These are phyloP conservation scores for Neurospora tetrasperma DNA, from an alignment of 495 filamentous ascomycete species.

Conservation along the genomic window DNA sequence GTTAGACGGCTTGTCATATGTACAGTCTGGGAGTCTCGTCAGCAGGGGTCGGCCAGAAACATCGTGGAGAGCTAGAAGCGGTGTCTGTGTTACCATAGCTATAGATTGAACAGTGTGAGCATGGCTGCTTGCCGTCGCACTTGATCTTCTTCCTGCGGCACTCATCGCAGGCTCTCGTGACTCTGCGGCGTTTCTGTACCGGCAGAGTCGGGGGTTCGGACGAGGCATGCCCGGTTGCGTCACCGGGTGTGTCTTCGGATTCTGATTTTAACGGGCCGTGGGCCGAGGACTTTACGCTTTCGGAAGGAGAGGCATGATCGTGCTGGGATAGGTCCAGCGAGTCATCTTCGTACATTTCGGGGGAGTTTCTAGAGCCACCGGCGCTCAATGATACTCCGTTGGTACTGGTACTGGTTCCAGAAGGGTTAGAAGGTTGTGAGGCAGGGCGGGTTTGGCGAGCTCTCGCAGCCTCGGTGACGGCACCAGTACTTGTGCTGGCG, in stretches of 20 bases:
- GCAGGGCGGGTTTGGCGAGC: slow-evolving; percentile 15
- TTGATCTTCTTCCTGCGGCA: slow-evolving; percentile 98
- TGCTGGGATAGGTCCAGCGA: slow-evolving; percentile 22
- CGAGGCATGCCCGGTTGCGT: slow-evolving; percentile 5
- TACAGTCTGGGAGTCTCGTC: slow-evolving; percentile 60
- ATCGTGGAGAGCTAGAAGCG: not conserved
- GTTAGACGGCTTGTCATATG: slow-evolving; percentile 96
- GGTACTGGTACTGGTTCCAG: slow-evolving; percentile 13
- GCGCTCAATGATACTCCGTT: slow-evolving; percentile 6
- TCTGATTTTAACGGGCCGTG: slow-evolving; percentile 17
- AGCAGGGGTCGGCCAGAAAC: slow-evolving; percentile 16
- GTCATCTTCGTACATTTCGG: slow-evolving; percentile 29
- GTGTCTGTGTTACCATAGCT: slow-evolving; percentile 69
- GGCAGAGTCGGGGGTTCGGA: slow-evolving; percentile 35
- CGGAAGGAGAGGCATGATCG: slow-evolving; percentile 22
- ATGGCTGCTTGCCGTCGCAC: slow-evolving; percentile 95
- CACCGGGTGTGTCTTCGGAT: slow-evolving; percentile 14
- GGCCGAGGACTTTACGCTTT: slow-evolving; percentile 14
- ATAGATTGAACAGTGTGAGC: slow-evolving; percentile 95
- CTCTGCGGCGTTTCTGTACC: slow-evolving; percentile 77
- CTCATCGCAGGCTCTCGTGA: slow-evolving; percentile 91
- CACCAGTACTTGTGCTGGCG: slow-evolving; percentile 4
- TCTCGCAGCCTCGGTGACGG: not conserved
- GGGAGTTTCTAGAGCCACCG: slow-evolving; percentile 9
- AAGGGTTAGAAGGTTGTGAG: slow-evolving; percentile 15